Percentiles rank a stretch among this genome's conserved stretches.
phyloP scores from a whole-genome alignment of 306 rosid species.

The Ochetophila trinervis region DNA sequence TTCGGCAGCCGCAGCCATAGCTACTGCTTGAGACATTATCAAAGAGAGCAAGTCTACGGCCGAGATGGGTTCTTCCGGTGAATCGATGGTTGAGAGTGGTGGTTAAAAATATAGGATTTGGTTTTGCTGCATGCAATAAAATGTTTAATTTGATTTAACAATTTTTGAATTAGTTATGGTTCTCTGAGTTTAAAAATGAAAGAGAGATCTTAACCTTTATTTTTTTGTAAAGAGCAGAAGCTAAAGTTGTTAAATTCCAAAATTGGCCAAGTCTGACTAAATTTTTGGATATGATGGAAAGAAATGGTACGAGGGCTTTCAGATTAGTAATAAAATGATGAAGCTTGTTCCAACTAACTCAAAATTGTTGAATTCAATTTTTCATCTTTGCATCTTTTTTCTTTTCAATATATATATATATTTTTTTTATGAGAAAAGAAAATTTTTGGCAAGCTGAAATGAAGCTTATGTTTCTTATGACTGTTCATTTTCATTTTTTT shows the following conservation, averaged over 20 bases:
- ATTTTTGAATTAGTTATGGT: neutral
- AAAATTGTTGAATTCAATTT: neutral
- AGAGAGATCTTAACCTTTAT: no score
- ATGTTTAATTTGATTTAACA: neutral
- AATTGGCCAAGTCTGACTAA: no score
- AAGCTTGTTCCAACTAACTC: neutral
- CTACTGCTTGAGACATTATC: constrained; percentile 61
- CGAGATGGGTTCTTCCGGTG: no score
- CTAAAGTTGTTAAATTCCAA: no score
- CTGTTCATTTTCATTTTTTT: constrained; percentile 11
- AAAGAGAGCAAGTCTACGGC: no score
- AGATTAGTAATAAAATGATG: neutral
- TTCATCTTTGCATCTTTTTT: neutral
- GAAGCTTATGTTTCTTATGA: neutral
- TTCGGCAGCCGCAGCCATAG: constrained; percentile 86
- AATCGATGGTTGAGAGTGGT: no score
- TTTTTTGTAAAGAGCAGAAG: no score
- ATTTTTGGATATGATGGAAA: neutral
- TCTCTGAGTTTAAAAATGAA: neutral
- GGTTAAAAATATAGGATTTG: no score
- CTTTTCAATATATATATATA: no score
- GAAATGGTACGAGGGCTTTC: neutral
- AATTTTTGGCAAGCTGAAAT: no score
- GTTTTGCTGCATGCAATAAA: no score
- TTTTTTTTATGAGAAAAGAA: neutral